A percentile compares a stretch with the other conserved stretches of the same genome.
Evolutionary conservation across 176 grass and related monocot species (phyloP).

Genomic region (Triticum dicoccoides): DNA sequence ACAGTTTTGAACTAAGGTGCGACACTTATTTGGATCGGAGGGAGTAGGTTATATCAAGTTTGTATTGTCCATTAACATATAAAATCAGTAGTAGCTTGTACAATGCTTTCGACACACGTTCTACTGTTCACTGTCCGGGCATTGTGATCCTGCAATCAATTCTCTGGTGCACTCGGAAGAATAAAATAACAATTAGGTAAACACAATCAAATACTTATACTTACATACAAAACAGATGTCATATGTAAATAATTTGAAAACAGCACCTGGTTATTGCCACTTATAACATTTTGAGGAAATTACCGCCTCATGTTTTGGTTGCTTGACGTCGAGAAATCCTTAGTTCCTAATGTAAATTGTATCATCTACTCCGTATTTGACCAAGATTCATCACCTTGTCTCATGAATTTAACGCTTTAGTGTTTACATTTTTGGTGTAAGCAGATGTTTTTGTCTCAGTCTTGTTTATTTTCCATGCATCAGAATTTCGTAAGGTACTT

Average conservation of each 20-base stretch:
- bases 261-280: too few species aligned
- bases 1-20: too few species aligned
- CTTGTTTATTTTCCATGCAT: not conserved
- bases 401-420: not conserved
- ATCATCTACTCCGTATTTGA: too few species aligned
- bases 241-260: too few species aligned
- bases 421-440: not conserved
- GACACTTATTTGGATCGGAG: too few species aligned
- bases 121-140: not conserved
- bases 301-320: too few species aligned
- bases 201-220: too few species aligned
- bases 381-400: not conserved
- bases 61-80: not conserved
- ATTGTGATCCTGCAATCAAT: not conserved
- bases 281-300: too few species aligned
- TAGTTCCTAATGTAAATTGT: too few species aligned
- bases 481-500: not conserved
- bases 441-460: not conserved
- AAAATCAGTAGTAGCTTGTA: not conserved
- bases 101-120: not conserved
- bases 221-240: too few species aligned
- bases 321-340: too few species aligned
- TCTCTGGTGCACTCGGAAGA: not conserved
- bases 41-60: not conserved
- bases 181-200: too few species aligned